Evolutionary conservation across 2,329 filamentous ascomycete species (phyloP), one percentile per base, ranked within the genome.

Genomic region (Botrytis sinoallii): DNA sequence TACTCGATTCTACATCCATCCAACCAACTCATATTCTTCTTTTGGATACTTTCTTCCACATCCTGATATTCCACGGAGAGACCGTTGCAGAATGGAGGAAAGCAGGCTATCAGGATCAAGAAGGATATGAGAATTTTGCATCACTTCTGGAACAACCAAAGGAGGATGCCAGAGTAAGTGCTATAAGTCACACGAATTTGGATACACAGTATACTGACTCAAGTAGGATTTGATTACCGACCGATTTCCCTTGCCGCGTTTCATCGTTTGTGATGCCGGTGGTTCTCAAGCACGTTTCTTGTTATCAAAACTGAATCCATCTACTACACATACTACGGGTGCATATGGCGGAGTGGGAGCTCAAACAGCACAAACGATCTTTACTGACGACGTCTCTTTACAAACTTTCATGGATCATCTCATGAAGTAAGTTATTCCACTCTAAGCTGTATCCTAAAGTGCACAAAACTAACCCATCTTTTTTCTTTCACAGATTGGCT

Each of bases 331-430:
- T 83, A 98, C 96, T 0, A 95, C 92, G 0, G 93, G 94, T 71
- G 92, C 93, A 20, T 98, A 97, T 81, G 96, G 96, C 73, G 95
- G 94, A 75, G 93, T 95, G 67, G 90, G 92, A 44, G 88, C 89
- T 4, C 93, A 95, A 80, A 95, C 92, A 65, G 95, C 95, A 14
- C 96, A 99, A 84, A 99, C 96, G 8, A 99, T 99, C 79, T 99
- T 99, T 85, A 99, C 96, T 0, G 96, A 99, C 81, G 96, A 99
- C 83, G 96, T 99, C 72, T 98, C 94, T 72, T 85, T 99, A 81
- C 95, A 98, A 84, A 98, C 95, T 1, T 99, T 99, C 82, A 99
- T 99, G 96, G 96, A 99, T 80, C 95, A 98, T 84, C 86, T 99
- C 82, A 99, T 99, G 96, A 99, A 99, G 93, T 95, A 87, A 84